Evolutionary conservation across 2,329 filamentous ascomycete genomes (phyloP).

Genomic region (Ceratocystis smalleyi): DNA sequence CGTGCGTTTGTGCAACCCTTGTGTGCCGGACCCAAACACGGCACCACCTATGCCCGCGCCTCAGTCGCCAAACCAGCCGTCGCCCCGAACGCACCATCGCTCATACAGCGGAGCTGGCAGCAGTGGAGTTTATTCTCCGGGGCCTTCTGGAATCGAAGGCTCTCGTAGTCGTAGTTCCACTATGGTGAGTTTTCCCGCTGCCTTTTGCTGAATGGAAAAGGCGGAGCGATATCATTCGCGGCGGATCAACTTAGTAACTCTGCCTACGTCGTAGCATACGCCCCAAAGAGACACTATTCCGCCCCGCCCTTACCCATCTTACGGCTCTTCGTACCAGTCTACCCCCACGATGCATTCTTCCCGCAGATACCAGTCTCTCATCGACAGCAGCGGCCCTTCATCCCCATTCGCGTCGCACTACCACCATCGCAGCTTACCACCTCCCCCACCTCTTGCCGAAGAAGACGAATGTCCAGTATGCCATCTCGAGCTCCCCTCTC

Average conservation of each 20-base stretch:
- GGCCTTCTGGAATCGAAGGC: slow-evolving; percentile 17
- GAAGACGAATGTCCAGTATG: slow-evolving; percentile 72
- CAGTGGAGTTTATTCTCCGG: slow-evolving; percentile 16
- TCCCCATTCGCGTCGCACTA: slow-evolving; percentile 22
- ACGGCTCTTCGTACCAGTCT: slow-evolving; percentile 14
- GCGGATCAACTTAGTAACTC: slow-evolving; percentile 5
- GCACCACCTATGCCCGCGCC: slow-evolving; percentile 34
- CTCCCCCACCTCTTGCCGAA: slow-evolving; percentile 42
- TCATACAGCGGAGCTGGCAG: slow-evolving; percentile 31
- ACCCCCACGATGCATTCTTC: slow-evolving; percentile 11
- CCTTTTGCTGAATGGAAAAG: neutral
- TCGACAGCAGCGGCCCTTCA: slow-evolving; percentile 23
- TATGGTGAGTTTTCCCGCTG: slow-evolving; percentile 28
- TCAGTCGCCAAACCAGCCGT: slow-evolving; percentile 21
- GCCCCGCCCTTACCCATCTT: slow-evolving; percentile 9
- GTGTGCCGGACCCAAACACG: slow-evolving; percentile 46
- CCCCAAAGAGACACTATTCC: slow-evolving; percentile 4
- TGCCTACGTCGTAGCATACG: slow-evolving; percentile 6
- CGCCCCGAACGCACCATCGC: slow-evolving; percentile 29
- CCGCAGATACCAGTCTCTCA: slow-evolving; percentile 22
- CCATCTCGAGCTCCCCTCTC: slow-evolving; percentile 51
- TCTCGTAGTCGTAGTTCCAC: slow-evolving; percentile 33
- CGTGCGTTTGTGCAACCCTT: slow-evolving; percentile 46
- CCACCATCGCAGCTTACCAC: slow-evolving; percentile 28
- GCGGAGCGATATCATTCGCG: neutral